Base-by-base conservation (phyloP, 2,329 filamentous ascomycete genomes). In the Didymella lethalis region DNA sequence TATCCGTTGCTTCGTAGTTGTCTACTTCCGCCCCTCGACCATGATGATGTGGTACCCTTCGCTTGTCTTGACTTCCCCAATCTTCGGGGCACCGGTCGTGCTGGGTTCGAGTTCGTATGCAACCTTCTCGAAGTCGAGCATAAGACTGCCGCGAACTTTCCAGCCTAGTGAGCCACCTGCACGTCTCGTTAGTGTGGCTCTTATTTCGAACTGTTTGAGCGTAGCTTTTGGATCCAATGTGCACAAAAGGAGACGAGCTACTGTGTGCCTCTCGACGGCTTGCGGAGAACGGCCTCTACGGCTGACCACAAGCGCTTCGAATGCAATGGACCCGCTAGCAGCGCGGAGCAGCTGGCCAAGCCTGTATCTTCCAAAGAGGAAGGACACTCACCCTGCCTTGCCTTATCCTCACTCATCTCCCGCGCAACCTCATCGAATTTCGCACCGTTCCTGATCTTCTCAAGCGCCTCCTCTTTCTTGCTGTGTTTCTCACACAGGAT, bases 41-140 rank as follows among this genome's bases (percentile, higher is more conserved):
- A 93, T 92, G 64, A 93, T 86, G 64, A 93, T 87, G 75, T 93
- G 90, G 80, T 93, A 93, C 0, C 90, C 91, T 77, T 90, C 89
- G 0, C 81, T 83, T 1, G 90, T 93, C 82, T 91, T 92, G 23
- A 83, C 88, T 79, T 92, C 88, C 1, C 81, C 90, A 71, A 85
- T 84, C 71, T 87, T 88, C 1, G 90, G 88, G 58, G 79, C 87
- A 12, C 75, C 80, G 12, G 86, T 88, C 8, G 87, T 88, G 70
- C 88, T 91, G 1, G 84, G 78, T 66, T 89, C 86, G 34, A 93
- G 81, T 26, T 83, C 85, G 74, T 88, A 93, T 8, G 90, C 91
- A 10, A 90, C 85, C 61, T 87, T 86, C 70, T 91, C 90, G 68
- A 94, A 93, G 36, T 86, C 84, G 8, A 85, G 82, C 64, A 91